A percentile compares a stretch with the other conserved stretches of the same genome.
Conservation (phyloP, 2,329 filamentous ascomycete genomes). For the Amphichorda felina region DNA sequence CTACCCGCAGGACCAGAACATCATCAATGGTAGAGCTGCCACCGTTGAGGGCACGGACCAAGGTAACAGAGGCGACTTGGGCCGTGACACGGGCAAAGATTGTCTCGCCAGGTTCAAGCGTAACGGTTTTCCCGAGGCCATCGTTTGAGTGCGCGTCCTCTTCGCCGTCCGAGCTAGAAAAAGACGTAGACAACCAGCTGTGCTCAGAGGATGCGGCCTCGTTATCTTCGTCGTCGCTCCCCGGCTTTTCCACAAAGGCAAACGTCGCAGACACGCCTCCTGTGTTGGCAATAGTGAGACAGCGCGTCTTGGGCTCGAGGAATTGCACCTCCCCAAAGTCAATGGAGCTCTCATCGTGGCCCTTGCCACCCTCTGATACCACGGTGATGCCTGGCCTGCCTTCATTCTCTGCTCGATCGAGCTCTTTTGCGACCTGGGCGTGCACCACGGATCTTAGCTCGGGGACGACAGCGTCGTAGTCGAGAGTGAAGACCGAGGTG, state of each 20-base stretch:
- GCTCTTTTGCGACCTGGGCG: slow-evolving; percentile 73
- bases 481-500: slow-evolving; percentile 68
- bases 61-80: slow-evolving; percentile 49
- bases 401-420: slow-evolving; percentile 90
- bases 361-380: slow-evolving; percentile 51
- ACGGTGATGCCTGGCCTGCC: slow-evolving; percentile 71
- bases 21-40: slow-evolving; percentile 60
- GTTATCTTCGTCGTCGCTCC: slow-evolving; percentile 17
- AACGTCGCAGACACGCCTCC: slow-evolving; percentile 71
- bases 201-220: slow-evolving; percentile 29
- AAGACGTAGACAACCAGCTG: slow-evolving; percentile 60
- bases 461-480: slow-evolving; percentile 77
- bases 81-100: slow-evolving; percentile 57
- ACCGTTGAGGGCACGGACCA: slow-evolving; percentile 62
- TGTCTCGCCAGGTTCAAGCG: slow-evolving; percentile 76
- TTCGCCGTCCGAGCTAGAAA: slow-evolving; percentile 33
- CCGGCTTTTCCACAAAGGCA: slow-evolving; percentile 64
- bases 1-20: slow-evolving; percentile 74
- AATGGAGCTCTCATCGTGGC: slow-evolving; percentile 42
- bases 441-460: slow-evolving; percentile 76
- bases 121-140: slow-evolving; percentile 38
- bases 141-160: slow-evolving; percentile 6
- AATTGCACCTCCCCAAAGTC: slow-evolving; percentile 71
- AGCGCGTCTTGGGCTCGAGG: slow-evolving; percentile 50
- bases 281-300: slow-evolving; percentile 84